A percentile compares a stretch with the other conserved stretches of the same genome.
Conservation (phyloP, 306 rosid genomes). For the Pyrus bretschneideri region DNA sequence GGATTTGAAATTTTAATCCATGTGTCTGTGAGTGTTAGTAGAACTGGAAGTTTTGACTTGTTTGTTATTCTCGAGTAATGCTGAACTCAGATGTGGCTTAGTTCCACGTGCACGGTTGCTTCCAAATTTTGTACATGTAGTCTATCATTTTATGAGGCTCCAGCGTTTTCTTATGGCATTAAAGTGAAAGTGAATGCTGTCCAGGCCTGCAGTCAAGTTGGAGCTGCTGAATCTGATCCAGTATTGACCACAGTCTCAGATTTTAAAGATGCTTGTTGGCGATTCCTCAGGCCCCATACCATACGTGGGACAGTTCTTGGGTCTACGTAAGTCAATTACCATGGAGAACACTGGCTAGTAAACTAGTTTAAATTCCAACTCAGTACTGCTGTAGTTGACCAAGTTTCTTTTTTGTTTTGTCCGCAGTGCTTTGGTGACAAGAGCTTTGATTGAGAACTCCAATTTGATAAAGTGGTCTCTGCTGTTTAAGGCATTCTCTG, state of each 20-base stretch:
- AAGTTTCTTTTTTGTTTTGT: conserved; percentile 19
- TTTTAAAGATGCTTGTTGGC: conserved; percentile 92
- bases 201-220: conserved; percentile 82
- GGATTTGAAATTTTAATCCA: not conserved
- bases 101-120: not conserved
- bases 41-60: not conserved
- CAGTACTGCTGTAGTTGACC: not conserved
- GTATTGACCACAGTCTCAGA: conserved; percentile 44
- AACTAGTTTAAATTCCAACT: not conserved
- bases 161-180: conserved; percentile 15
- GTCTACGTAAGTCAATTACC: conserved; percentile 53
- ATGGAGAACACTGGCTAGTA: not conserved
- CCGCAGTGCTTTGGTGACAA: conserved; percentile 82
- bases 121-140: not conserved
- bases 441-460: conserved; percentile 86
- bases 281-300: conserved; percentile 94
- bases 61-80: not conserved
- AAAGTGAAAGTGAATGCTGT: conserved; percentile 28
- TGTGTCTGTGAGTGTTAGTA: not conserved
- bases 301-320: conserved; percentile 88
- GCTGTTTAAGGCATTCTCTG: conserved; percentile 75
- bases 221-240: conserved; percentile 76
- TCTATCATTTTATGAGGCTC: not conserved
- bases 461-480: conserved; percentile 92
- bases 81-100: not conserved